phyloP scores from a whole-genome alignment of 2,329 filamentous ascomycete species.

The Aschersonia sp. region DNA sequence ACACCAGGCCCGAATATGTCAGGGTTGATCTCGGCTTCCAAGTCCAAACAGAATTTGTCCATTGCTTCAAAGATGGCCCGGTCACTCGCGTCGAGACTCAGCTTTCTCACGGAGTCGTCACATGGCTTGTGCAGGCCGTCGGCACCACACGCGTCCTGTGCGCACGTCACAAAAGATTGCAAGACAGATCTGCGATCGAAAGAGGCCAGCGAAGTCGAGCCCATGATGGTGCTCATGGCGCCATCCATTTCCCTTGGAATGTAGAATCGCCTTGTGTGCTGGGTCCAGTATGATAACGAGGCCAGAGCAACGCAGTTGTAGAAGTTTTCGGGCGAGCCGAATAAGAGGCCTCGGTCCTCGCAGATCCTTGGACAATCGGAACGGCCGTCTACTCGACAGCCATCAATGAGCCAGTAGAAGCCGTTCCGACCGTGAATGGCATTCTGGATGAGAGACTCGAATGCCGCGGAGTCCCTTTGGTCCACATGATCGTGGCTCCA shows the following conservation, averaged over 20 bases:
- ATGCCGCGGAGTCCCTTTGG: slow-evolving; percentile 14
- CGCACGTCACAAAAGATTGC: slow-evolving; percentile 17
- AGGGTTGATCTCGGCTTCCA: slow-evolving; percentile 21
- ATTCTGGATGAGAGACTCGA: slow-evolving; percentile 17
- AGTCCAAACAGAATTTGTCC: slow-evolving; percentile 19
- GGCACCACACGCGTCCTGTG: slow-evolving; percentile 18
- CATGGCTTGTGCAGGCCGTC: slow-evolving; percentile 19
- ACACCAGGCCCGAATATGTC: slow-evolving; percentile 25
- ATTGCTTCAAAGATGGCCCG: slow-evolving; percentile 18
- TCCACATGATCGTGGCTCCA: slow-evolving; percentile 18
- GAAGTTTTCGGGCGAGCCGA: slow-evolving; percentile 21
- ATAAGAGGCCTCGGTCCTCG: slow-evolving; percentile 14
- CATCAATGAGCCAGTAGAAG: slow-evolving; percentile 16
- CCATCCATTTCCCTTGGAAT: slow-evolving; percentile 17
- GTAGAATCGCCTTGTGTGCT: slow-evolving; percentile 13
- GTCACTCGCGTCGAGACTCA: slow-evolving; percentile 12
- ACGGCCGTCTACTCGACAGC: slow-evolving; percentile 14
- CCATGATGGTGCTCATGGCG: slow-evolving; percentile 22
- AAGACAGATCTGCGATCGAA: slow-evolving; percentile 18
- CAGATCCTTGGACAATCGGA: slow-evolving; percentile 19
- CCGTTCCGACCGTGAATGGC: slow-evolving; percentile 17
- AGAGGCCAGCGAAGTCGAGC: slow-evolving; percentile 13
- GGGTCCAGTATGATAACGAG: slow-evolving; percentile 18
- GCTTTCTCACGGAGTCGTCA: slow-evolving; percentile 11
- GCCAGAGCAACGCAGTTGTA: slow-evolving; percentile 23